These are phyloP conservation scores for Kodamaea jinghongensis DNA, from an alignment of 805 yeast genomes.

Conservation along the genomic window DNA sequence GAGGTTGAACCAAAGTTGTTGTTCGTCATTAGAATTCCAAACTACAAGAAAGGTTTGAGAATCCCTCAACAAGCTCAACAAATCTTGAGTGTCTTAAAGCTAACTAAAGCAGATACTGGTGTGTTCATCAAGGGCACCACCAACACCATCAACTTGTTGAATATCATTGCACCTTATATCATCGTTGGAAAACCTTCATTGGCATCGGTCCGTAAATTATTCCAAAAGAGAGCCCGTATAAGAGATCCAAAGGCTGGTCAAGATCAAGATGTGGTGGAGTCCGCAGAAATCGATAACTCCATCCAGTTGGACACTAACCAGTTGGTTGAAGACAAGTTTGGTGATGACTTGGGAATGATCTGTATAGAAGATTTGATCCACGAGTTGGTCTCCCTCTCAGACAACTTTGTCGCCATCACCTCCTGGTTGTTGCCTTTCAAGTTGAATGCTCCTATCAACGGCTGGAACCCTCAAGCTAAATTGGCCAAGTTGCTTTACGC, in stretches of 20 bases:
- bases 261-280: slow-evolving; percentile 4
- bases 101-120: slow-evolving; percentile 60
- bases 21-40: slow-evolving; percentile 65
- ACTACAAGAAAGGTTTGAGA: slow-evolving; percentile 56
- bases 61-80: slow-evolving; percentile 64
- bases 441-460: slow-evolving; percentile 65
- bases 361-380: slow-evolving; percentile 81
- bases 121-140: slow-evolving; percentile 66
- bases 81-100: slow-evolving; percentile 59
- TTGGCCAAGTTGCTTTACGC: slow-evolving; percentile 60
- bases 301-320: slow-evolving; percentile 67
- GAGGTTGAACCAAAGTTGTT: slow-evolving; percentile 41
- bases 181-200: slow-evolving; percentile 75
- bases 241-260: slow-evolving; percentile 21
- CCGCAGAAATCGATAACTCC: slow-evolving; percentile 14
- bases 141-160: slow-evolving; percentile 60
- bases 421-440: slow-evolving; percentile 69
- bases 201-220: slow-evolving; percentile 64
- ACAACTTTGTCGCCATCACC: slow-evolving; percentile 56
- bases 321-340: slow-evolving; percentile 68
- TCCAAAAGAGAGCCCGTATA: slow-evolving; percentile 75
- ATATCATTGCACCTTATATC: slow-evolving; percentile 68
- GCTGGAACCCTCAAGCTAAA: slow-evolving; percentile 72
- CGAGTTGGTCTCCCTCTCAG: slow-evolving; percentile 64
- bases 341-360: slow-evolving; percentile 56